Percentiles rank a stretch among this genome's conserved stretches.
Evolutionary conservation across 2,329 filamentous ascomycete species (phyloP).

Genomic region (Colletotrichum simmondsii): DNA sequence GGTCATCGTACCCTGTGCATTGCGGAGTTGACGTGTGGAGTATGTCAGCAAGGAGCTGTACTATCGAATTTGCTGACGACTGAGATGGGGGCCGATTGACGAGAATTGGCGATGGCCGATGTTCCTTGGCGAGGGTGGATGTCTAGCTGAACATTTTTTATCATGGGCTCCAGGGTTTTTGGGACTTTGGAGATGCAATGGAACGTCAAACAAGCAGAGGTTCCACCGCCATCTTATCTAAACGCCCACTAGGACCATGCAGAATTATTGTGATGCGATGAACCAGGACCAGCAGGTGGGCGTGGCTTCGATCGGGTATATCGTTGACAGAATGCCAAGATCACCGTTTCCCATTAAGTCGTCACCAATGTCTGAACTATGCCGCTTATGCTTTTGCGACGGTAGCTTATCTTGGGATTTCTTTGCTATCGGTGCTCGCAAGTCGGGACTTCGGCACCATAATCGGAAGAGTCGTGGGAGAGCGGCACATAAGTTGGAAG

Average conservation of each 20-base stretch:
- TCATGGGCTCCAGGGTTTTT: neutral
- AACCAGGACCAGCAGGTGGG: conserved; percentile 1
- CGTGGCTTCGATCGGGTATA: neutral
- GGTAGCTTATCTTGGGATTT: conserved; percentile 16
- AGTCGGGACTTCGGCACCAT: neutral
- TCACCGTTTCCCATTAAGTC: neutral
- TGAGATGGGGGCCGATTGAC: neutral
- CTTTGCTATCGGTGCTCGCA: conserved; percentile 1
- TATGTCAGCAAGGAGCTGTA: neutral
- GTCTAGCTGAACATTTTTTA: neutral
- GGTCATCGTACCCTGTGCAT: neutral
- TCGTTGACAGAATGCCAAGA: neutral
- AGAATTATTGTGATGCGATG: conserved; percentile 11
- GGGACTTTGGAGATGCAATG: neutral
- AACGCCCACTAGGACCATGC: neutral
- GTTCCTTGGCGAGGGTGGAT: neutral
- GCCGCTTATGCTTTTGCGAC: neutral
- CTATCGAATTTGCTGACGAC: neutral
- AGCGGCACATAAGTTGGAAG: neutral
- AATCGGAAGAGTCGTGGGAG: neutral
- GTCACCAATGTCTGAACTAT: neutral
- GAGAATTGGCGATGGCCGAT: neutral
- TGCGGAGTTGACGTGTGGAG: neutral
- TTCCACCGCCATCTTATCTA: conserved; percentile 4
- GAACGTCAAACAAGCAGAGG: neutral